Conservation (phyloP, 192 early-diverging fungal genomes). For the Paraglomus brasilianum region DNA sequence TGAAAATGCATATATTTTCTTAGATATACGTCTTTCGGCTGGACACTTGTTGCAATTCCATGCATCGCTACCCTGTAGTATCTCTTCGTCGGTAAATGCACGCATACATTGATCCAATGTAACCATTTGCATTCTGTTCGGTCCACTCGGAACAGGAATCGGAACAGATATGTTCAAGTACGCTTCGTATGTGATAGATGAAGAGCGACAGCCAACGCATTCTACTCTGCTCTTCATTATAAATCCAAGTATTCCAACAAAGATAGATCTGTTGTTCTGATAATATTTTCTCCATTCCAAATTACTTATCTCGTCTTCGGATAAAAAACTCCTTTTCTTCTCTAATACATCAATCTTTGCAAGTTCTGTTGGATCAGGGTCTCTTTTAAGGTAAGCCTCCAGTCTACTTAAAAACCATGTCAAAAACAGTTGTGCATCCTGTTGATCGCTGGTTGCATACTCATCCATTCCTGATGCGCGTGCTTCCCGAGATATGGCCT, state of each 20-base stretch:
- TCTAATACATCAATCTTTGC: constrained; percentile 47
- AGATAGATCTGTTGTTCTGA: constrained; percentile 71
- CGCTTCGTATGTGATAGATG: constrained; percentile 83
- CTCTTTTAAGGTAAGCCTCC: constrained; percentile 88
- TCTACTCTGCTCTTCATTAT: constrained; percentile 64
- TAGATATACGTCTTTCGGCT: constrained; percentile 57
- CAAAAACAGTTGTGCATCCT: constrained; percentile 97
- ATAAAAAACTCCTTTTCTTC: constrained; percentile 60
- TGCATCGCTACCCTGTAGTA: constrained; percentile 85
- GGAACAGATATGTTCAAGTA: constrained; percentile 93
- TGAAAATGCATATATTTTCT: constrained; percentile 77
- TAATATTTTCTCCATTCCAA: constrained; percentile 79
- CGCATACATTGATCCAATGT: constrained; percentile 81
- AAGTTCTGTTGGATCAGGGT: constrained; percentile 30
- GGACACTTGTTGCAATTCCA: constrained; percentile 92
- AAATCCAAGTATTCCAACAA: constrained; percentile 92
- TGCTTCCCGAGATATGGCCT: constrained; percentile 70
- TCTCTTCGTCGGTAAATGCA: constrained; percentile 80
- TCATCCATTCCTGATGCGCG: constrained; percentile 42
- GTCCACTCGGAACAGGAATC: constrained; percentile 62
- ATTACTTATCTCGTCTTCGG: constrained; percentile 56
- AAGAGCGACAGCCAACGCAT: constrained; percentile 71
- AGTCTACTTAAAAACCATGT: constrained; percentile 84
- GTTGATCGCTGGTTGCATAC: constrained; percentile 88
- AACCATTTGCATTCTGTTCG: constrained; percentile 41